Percentiles rank a stretch among this genome's conserved stretches.
These are phyloP conservation scores for Phytophthora capsici DNA, from an alignment of 352 stramenopile species.

Conservation along the genomic window DNA sequence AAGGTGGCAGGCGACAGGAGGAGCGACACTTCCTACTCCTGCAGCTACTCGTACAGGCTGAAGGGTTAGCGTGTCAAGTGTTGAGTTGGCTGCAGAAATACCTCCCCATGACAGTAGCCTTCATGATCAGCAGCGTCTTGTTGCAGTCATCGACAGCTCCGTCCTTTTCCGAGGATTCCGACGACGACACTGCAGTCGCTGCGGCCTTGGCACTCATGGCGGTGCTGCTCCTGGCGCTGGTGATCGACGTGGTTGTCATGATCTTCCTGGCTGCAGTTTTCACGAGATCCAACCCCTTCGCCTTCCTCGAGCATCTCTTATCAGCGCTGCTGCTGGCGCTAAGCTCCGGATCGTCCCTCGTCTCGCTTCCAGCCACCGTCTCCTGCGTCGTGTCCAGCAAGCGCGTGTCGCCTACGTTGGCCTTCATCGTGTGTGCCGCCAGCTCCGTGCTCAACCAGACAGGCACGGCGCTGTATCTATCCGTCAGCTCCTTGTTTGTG, in stretches of 20 bases:
- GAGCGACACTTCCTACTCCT: slow-evolving; percentile 47
- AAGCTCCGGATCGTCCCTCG: slow-evolving; percentile 53
- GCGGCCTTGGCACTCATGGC: slow-evolving; percentile 48
- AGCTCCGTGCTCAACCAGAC: slow-evolving; percentile 66
- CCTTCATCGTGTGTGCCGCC: slow-evolving; percentile 59
- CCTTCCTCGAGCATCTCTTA: slow-evolving; percentile 52
- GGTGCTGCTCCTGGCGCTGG: slow-evolving; percentile 54
- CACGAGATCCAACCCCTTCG: slow-evolving; percentile 57
- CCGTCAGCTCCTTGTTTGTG: slow-evolving; percentile 54
- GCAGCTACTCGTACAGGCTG: slow-evolving; percentile 50
- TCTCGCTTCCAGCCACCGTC: slow-evolving; percentile 59
- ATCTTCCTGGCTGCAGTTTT: slow-evolving; percentile 43
- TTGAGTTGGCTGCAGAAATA: slow-evolving; percentile 45
- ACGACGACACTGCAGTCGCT: slow-evolving; percentile 21
- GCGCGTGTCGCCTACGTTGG: slow-evolving; percentile 62
- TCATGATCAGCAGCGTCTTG: slow-evolving; percentile 53
- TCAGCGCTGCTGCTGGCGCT: slow-evolving; percentile 60
- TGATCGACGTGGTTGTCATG: slow-evolving; percentile 48
- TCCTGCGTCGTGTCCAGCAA: slow-evolving; percentile 55
- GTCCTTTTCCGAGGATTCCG: slow-evolving; percentile 1
- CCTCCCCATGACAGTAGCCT: slow-evolving; percentile 49
- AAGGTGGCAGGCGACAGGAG: neutral
- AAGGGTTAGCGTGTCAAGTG: slow-evolving; percentile 50
- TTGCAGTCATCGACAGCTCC: slow-evolving; percentile 30
- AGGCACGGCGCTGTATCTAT: slow-evolving; percentile 65